Evolutionary conservation across 2,329 filamentous ascomycete species (phyloP).

Genomic region (Aspergillus pseudoglaucus): DNA sequence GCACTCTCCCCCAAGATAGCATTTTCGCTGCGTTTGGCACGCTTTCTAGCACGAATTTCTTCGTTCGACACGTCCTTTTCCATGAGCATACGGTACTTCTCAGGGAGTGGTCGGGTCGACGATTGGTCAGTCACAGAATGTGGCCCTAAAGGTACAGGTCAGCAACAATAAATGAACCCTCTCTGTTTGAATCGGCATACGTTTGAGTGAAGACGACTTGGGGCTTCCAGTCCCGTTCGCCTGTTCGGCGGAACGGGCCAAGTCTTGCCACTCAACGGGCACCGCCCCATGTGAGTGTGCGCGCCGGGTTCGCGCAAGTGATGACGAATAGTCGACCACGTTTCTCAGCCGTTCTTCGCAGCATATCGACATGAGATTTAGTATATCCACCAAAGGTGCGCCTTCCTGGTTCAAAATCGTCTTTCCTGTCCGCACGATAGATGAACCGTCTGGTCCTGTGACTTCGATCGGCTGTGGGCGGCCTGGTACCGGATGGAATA

Average conservation of each 20-base stretch:
- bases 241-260: conserved; percentile 46
- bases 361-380: conserved; percentile 75
- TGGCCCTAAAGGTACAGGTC: conserved; percentile 25
- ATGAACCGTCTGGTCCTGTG: conserved; percentile 56
- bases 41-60: conserved; percentile 62
- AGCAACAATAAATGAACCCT: conserved; percentile 6
- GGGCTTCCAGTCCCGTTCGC: conserved; percentile 32
- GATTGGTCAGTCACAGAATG: conserved; percentile 35
- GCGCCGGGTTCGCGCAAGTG: conserved; percentile 64
- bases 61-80: conserved; percentile 65
- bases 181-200: conserved; percentile 21
- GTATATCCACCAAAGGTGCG: conserved; percentile 69
- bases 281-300: conserved; percentile 73
- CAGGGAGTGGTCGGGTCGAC: conserved; percentile 39
- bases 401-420: conserved; percentile 64
- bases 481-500: conserved; percentile 41
- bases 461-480: conserved; percentile 42
- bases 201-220: conserved; percentile 30
- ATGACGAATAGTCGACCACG: conserved; percentile 69
- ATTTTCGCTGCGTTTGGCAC: conserved; percentile 54
- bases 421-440: conserved; percentile 57
- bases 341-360: conserved; percentile 72
- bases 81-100: conserved; percentile 55
- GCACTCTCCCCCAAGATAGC: conserved; percentile 48
- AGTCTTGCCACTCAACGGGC: conserved; percentile 66